Evolutionary conservation across 768 basidiomycete species (phyloP).

Genomic region (Leccinellum luteum): DNA sequence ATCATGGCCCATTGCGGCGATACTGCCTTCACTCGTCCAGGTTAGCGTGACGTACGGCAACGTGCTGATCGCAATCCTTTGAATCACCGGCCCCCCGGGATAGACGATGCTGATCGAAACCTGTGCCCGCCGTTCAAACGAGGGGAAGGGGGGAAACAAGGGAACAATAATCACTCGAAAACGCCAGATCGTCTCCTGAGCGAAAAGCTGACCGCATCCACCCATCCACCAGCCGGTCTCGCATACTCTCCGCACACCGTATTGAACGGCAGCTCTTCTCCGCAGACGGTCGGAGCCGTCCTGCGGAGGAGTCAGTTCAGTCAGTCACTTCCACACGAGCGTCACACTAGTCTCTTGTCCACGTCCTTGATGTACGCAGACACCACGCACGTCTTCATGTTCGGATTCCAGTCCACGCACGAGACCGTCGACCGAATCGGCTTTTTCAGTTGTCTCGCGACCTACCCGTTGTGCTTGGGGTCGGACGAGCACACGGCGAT

Average conservation of each 20-base stretch:
- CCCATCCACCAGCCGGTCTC: constrained; percentile 93
- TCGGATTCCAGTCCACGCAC: constrained; percentile 96
- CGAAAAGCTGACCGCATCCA: constrained; percentile 93
- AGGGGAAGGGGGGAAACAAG: background rate
- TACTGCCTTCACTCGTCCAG: constrained; percentile 78
- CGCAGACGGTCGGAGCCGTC: constrained; percentile 90
- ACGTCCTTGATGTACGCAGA: constrained; percentile 99
- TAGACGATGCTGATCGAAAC: constrained; percentile 92
- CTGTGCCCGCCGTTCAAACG: constrained; percentile 40
- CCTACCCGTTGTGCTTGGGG: constrained; percentile 99
- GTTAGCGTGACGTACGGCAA: constrained; percentile 83
- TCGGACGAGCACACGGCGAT: constrained; percentile 98
- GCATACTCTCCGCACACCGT: constrained; percentile 94
- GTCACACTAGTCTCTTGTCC: constrained; percentile 71
- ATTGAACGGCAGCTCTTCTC: constrained; percentile 97
- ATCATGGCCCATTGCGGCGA: constrained; percentile 95
- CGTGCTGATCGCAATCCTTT: constrained; percentile 71
- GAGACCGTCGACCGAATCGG: constrained; percentile 94
- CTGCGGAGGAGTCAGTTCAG: constrained; percentile 38
- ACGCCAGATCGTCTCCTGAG: constrained; percentile 94
- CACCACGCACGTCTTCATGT: constrained; percentile 96
- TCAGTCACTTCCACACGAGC: background rate
- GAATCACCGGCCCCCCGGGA: constrained; percentile 70
- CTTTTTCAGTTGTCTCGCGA: constrained; percentile 95
- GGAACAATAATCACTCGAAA: constrained; percentile 67